Conservation (phyloP, 2,329 filamentous ascomycete genomes). For the Daldinia sp. region DNA sequence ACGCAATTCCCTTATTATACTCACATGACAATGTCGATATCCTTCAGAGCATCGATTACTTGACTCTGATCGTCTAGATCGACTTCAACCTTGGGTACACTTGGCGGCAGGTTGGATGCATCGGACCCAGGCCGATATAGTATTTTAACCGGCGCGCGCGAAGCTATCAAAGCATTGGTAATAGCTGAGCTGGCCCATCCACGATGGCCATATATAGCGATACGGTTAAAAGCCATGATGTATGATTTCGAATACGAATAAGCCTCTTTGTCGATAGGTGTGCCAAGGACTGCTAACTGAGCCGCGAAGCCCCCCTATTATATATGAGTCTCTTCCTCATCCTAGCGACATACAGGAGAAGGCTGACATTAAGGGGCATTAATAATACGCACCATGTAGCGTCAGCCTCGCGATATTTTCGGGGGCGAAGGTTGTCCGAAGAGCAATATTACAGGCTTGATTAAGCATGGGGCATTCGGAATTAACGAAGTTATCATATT, state of each 20-base stretch:
- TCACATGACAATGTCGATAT: constrained; percentile 41
- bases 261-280: neutral
- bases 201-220: constrained; percentile 44
- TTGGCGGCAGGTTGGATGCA: constrained; percentile 34
- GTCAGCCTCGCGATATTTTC: neutral
- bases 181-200: constrained; percentile 44
- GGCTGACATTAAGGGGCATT: neutral
- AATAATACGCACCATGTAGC: neutral
- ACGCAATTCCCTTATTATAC: neutral
- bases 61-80: constrained; percentile 34
- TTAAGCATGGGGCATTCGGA: neutral
- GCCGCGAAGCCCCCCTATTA: constrained; percentile 4
- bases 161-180: constrained; percentile 36
- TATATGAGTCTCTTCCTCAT: neutral
- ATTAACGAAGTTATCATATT: neutral
- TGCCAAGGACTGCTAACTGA: neutral
- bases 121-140: constrained; percentile 43
- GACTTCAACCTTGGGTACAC: constrained; percentile 28
- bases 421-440: neutral
- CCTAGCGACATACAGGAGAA: neutral
- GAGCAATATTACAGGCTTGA: neutral
- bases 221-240: constrained; percentile 42
- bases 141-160: constrained; percentile 40
- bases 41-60: constrained; percentile 33
- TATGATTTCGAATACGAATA: neutral